Percentiles rank a stretch among this genome's conserved stretches.
These are phyloP conservation scores for Tillandsia fasciculata DNA, from an alignment of 176 grass and related monocot genomes.

Conservation along the genomic window DNA sequence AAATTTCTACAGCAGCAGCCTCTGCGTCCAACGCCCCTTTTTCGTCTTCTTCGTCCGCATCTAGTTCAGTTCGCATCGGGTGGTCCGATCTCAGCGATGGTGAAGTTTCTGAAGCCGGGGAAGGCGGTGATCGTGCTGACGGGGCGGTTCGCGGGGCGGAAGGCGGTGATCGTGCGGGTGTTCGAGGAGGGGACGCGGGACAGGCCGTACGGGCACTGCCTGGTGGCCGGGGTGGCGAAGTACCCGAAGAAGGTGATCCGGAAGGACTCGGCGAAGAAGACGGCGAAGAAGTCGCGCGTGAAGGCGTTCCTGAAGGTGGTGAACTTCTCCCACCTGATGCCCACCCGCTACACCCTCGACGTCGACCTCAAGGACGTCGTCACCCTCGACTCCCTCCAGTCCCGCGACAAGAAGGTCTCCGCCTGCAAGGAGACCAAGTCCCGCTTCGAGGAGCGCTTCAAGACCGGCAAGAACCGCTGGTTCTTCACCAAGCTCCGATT, in stretches of 20 bases:
- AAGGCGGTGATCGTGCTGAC: constrained; percentile 54
- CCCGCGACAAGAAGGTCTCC: constrained; percentile 44
- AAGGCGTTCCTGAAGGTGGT: constrained; percentile 64
- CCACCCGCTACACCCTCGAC: constrained; percentile 58
- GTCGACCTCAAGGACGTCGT: constrained; percentile 52
- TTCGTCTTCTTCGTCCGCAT: too few relatives aligned
- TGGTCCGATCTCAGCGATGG: constrained; percentile 20
- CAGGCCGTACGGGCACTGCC: constrained; percentile 56
- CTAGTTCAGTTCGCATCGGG: too few relatives aligned
- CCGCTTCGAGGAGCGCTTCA: constrained; percentile 56
- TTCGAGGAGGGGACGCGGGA: constrained; percentile 65
- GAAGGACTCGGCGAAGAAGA: constrained; percentile 59
- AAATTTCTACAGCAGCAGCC: too few relatives aligned
- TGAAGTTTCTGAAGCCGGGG: constrained; percentile 54
- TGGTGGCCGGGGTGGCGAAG: constrained; percentile 43
- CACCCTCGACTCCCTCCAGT: constrained; percentile 28
- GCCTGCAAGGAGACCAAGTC: constrained; percentile 56
- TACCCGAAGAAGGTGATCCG: constrained; percentile 67
- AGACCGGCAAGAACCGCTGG: constrained; percentile 65
- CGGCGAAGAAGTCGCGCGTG: constrained; percentile 61
- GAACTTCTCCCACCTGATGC: constrained; percentile 79
- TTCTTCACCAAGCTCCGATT: constrained; percentile 70
- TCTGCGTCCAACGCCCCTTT: too few relatives aligned
- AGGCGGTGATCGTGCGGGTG: constrained; percentile 54
- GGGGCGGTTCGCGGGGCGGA: constrained; percentile 38